These are phyloP conservation scores for Scheffersomyces cryptocercus DNA, from an alignment of 1,139 yeast genomes.

Conservation along the genomic window DNA sequence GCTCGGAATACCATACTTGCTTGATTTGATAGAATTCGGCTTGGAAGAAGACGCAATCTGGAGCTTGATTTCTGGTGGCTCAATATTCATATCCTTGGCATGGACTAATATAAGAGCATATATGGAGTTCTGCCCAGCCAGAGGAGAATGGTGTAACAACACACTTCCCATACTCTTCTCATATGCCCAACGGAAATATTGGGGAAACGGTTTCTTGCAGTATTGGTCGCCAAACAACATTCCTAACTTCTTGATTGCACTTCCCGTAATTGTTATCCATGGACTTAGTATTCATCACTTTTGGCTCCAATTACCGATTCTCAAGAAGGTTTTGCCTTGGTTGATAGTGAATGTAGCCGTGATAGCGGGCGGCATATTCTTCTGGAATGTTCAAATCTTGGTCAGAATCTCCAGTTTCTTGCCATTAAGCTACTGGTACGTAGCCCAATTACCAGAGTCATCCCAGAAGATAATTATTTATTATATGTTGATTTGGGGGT, in stretches of 20 bases:
- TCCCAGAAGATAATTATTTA: slow-evolving; percentile 26
- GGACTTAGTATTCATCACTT: slow-evolving; percentile 32
- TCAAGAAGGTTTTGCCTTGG: slow-evolving; percentile 31
- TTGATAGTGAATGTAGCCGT: slow-evolving; percentile 42
- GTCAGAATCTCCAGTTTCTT: slow-evolving; percentile 76
- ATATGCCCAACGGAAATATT: slow-evolving; percentile 78
- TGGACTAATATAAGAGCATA: slow-evolving; percentile 57
- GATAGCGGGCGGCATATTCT: slow-evolving; percentile 51
- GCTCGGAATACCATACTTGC: slow-evolving; percentile 65
- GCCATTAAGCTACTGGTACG: slow-evolving; percentile 75
- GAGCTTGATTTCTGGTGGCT: slow-evolving; percentile 55
- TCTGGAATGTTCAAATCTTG: slow-evolving; percentile 86
- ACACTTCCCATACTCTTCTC: slow-evolving; percentile 62
- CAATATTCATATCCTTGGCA: slow-evolving; percentile 49
- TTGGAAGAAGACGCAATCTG: slow-evolving; percentile 17
- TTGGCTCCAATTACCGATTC: slow-evolving; percentile 31
- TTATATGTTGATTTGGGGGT: slow-evolving; percentile 55
- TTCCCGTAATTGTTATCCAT: slow-evolving; percentile 58
- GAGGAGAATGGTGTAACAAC: slow-evolving; percentile 75
- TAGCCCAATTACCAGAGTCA: slow-evolving; percentile 40
- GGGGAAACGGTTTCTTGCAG: slow-evolving; percentile 78
- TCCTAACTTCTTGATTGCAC: slow-evolving; percentile 80
- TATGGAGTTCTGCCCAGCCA: slow-evolving; percentile 53
- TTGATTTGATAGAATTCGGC: slow-evolving; percentile 47
- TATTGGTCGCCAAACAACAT: slow-evolving; percentile 83